Evolutionary conservation across 2,329 filamentous ascomycete genomes (phyloP), one percentile per base, ranked within the genome.

Genomic region (Pseudogymnoascus sp.): DNA sequence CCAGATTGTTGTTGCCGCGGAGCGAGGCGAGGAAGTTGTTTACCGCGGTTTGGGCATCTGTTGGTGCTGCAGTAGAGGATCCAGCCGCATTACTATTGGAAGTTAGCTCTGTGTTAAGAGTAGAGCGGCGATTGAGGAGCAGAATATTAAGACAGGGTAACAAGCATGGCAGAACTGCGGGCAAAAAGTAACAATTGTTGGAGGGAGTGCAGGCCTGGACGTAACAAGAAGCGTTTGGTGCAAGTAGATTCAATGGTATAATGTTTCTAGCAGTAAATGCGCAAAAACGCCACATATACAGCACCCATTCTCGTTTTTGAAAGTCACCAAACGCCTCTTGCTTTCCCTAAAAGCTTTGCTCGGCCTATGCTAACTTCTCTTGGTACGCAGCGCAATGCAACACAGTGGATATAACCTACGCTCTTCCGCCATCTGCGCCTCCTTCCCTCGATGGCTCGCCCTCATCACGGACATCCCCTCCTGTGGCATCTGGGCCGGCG

Each of bases 401-500:
- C 41, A 33, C 57, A 61, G 24, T 37, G 57, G 58, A 61, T 54
- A 61, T 69, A 76, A 99, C 95, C 93, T 97, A 99, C 94, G 93
- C 94, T 97, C 94, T 86, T 78, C 90, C 95, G 72, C 95, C 94
- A 77, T 97, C 94, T 69, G 91, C 91, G 73, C 95, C 94, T 64
- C 93, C 94, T 76, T 96, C 92, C 78, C 95, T 84, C 66, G 93
- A 85, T 68, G 85, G 86, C 74, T 91, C 86, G 63, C 94, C 94
- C 75, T 97, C 94, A 74, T 95, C 87, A 75, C 92, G 85, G 68
- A 96, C 79, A 73, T 99, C 93, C 66, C 92, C 93, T 62, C 93
- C 93, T 2, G 92, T 96, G 60, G 92, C 92, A 75, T 83, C 92
- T 61, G 89, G 78, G 35, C 92, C 92, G 64, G 92, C 92, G 66